Percentiles rank a stretch among this genome's conserved stretches.
Evolutionary conservation across 2,329 filamentous ascomycete genomes (phyloP).

Genomic region (Monilinia aucupariae): DNA sequence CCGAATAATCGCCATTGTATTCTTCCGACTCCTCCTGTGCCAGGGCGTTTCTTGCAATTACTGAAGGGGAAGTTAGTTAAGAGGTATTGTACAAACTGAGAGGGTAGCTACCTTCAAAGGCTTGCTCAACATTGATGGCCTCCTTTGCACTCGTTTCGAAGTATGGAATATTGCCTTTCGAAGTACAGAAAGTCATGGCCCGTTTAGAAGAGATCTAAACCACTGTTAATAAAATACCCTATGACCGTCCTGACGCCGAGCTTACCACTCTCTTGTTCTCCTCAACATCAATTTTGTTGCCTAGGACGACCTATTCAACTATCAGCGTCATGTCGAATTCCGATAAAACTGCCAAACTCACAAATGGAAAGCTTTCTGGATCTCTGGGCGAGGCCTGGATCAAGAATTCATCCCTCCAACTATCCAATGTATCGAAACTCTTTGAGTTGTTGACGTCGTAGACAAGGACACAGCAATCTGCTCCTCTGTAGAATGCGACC

Average conservation of each 20-base stretch:
- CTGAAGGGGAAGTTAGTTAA: constrained; percentile 42
- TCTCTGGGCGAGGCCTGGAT: constrained; percentile 96
- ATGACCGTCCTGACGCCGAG: constrained; percentile 19
- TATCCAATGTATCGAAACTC: constrained; percentile 96
- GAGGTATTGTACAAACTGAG: neutral
- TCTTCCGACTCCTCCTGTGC: constrained; percentile 97
- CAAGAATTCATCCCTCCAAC: constrained; percentile 96
- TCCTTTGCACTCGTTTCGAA: constrained; percentile 99
- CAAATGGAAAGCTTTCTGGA: constrained; percentile 95
- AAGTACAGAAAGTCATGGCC: constrained; percentile 95
- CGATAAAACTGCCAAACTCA: constrained; percentile 44
- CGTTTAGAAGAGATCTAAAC: constrained; percentile 83
- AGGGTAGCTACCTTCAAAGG: constrained; percentile 53
- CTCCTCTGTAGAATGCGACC: constrained; percentile 94
- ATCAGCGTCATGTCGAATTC: constrained; percentile 19
- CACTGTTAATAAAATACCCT: constrained; percentile 23
- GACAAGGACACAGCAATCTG: constrained; percentile 95
- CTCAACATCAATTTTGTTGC: constrained; percentile 98
- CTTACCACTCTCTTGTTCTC: constrained; percentile 89
- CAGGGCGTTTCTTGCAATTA: constrained; percentile 92
- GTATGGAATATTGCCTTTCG: constrained; percentile 94
- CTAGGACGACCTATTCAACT: constrained; percentile 71
- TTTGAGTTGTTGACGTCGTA: constrained; percentile 99
- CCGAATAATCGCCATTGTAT: constrained; percentile 94
- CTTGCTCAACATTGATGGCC: constrained; percentile 93